Evolutionary conservation across 2,329 filamentous ascomycete genomes (phyloP).

Genomic region (Arthroderma sp.): DNA sequence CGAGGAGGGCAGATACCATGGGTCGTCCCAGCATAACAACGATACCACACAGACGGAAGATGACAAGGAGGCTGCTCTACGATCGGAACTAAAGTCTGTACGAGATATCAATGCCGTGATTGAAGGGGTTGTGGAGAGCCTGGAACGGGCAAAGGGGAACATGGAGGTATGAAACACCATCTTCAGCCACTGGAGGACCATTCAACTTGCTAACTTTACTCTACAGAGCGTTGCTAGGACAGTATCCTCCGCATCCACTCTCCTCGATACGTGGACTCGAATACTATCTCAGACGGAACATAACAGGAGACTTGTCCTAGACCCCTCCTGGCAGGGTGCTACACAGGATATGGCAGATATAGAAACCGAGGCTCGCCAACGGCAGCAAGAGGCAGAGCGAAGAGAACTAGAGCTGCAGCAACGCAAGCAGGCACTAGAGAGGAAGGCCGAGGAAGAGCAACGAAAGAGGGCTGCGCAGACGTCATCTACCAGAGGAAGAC

Average conservation of each 20-base stretch:
- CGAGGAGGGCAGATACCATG: conserved; percentile 3
- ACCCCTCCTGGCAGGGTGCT: conserved; percentile 80
- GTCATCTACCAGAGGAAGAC: conserved; percentile 21
- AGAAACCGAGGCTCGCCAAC: conserved; percentile 63
- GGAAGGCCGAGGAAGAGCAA: conserved; percentile 39
- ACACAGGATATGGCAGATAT: conserved; percentile 75
- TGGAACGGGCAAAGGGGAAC: conserved; percentile 38
- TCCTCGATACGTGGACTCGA: conserved; percentile 90
- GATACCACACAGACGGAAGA: conserved; percentile 37
- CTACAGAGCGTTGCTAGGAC: conserved; percentile 68
- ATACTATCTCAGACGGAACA: conserved; percentile 96
- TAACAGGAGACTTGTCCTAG: conserved; percentile 81
- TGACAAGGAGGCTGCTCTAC: conserved; percentile 56
- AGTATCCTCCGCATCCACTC: conserved; percentile 72
- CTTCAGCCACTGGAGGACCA: neutral
- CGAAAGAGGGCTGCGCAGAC: conserved; percentile 26
- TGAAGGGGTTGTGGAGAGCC: conserved; percentile 43
- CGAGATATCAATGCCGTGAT: conserved; percentile 79
- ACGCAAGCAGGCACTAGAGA: conserved; percentile 55
- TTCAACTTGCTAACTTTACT: neutral
- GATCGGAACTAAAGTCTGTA: conserved; percentile 68
- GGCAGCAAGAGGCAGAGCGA: conserved; percentile 65
- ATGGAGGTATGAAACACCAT: conserved; percentile 35
- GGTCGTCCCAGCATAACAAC: neutral
- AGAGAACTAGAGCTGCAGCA: conserved; percentile 67